Evolutionary conservation across 2,329 filamentous ascomycete genomes (phyloP), one percentile per base, ranked within the genome.

Genomic region (Claviceps digitariae): DNA sequence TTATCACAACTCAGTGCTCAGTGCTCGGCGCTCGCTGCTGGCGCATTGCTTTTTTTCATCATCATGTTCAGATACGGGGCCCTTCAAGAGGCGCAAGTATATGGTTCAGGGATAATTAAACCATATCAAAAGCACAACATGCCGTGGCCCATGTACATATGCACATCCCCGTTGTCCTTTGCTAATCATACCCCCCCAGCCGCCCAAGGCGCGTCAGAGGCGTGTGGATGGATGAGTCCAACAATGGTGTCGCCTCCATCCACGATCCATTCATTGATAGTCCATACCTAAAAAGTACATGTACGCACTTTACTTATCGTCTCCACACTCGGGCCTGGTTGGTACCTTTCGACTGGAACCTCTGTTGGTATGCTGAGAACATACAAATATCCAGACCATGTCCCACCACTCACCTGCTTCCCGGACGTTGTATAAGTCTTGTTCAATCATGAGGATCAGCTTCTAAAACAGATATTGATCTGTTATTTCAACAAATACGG

Each of bases 241-340:
- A 51, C 47, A 38, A 43, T 49, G 54, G 54, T 47, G 54, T 50
- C 52, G 50, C 48, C 47, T 40, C 53, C 38, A 41, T 50, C 48
- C 53, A 52, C 53, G 55, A 53, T 55, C 51, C 51, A 48, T n/a
- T n/a, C n/a, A n/a, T n/a, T n/a, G n/a, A n/a, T 56, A 52, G 23
- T 17, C 5, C 36, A 38, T 38, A 6, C 36, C 36, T 7, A 17
- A 38, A 38, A n/a, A n/a, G n/a, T n/a, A n/a, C n/a, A n/a, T n/a
- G n/a, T n/a, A n/a, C n/a, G 36, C n/a, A 38, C 36, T n/a, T 3
- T 38, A 38, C 36, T 48, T 53, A 23, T 47, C n/a, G n/a, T 56
- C 56, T 58, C 52, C 55, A 56, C 55, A 54, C 4, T 38, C 36
- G 4, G 15, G 15, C 6, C 15, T 17, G 31, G 27, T 29, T 8